A percentile compares a stretch with the other conserved stretches of the same genome.
These are phyloP conservation scores for Lunasporangiospora selenospora DNA, from an alignment of 192 early-diverging fungal genomes.

Conservation along the genomic window DNA sequence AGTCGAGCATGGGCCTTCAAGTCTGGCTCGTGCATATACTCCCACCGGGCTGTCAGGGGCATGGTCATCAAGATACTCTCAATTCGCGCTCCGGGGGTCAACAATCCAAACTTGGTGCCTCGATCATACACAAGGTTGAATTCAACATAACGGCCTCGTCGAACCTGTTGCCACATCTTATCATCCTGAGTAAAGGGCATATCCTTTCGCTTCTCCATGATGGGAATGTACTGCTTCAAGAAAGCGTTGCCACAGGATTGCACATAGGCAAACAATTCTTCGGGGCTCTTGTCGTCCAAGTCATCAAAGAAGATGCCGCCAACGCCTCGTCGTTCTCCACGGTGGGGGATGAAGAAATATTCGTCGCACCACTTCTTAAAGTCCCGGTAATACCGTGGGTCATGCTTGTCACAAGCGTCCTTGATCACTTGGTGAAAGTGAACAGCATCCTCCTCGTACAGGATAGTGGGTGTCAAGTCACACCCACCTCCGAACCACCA, in stretches of 20 bases:
- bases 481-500: slow-evolving; percentile 98
- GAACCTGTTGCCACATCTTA: slow-evolving; percentile 94
- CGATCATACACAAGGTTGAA: slow-evolving; percentile 98
- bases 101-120: slow-evolving; percentile 97
- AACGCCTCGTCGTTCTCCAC: slow-evolving; percentile 89
- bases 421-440: slow-evolving; percentile 96
- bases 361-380: slow-evolving; percentile 98
- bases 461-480: slow-evolving; percentile 92
- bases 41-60: slow-evolving; percentile 95
- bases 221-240: slow-evolving; percentile 86
- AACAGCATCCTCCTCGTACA: slow-evolving; percentile 89
- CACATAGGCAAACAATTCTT: slow-evolving; percentile 87
- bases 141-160: slow-evolving; percentile 96
- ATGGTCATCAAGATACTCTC: slow-evolving; percentile 96
- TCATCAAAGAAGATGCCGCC: slow-evolving; percentile 99
- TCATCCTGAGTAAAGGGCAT: slow-evolving; percentile 77
- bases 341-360: slow-evolving; percentile 91
- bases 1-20: slow-evolving; percentile 70
- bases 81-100: slow-evolving; percentile 94
- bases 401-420: slow-evolving; percentile 90
- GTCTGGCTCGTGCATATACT: slow-evolving; percentile 83
- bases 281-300: slow-evolving; percentile 72
- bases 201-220: slow-evolving; percentile 81
- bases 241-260: slow-evolving; percentile 84
- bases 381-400: slow-evolving; percentile 79